Evolutionary conservation across 2,329 filamentous ascomycete species (phyloP), one percentile per base, ranked within the genome.

Genomic region (Ascochyta koolunga): DNA sequence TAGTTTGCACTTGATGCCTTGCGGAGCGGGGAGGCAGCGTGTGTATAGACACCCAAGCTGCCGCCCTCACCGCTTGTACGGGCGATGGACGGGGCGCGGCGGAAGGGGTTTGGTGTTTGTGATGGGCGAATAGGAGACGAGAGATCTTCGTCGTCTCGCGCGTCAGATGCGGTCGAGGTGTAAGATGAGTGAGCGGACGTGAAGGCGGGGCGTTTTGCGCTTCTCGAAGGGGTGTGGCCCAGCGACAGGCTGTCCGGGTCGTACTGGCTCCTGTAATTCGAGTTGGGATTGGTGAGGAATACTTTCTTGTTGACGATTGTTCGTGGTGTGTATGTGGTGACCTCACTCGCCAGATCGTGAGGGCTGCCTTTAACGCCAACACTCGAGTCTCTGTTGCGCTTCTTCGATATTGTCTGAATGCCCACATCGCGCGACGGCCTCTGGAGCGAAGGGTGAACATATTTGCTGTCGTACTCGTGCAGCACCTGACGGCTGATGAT

Each of bases 381-480:
- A 67, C 72, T 59, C 66, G 72, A 58, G 76, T 71, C 66, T 15
- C 64, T 51, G 71, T 52, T 72, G 53, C 50, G 59, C 35, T 63
- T 72, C 29, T 64, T 68, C 6, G 73, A 67, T 64, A 66, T 86
- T 54, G 89, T 88, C 73, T 98, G 93, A 0, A 89, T 95, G 5
- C 86, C 89, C 1, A 93, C 91, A 67, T 89, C 85, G 61, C 87
- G 80, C 61, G 96, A 90, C 5, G 89, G 80, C 7, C 89, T 90
- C 64, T 96, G 90, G n/a, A 96, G 84, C 10, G 88, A 84, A 2
- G 95, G 95, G 68, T 96, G 91, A 1, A 99, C 95, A 69, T 89
- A 97, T 78, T 99, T 99, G 64, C 86, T 90, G 71, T 98, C 91
- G 71, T 99, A 99, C 76, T 99, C 95, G 71, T 92, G 88, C 76